Evolutionary conservation across 352 stramenopile genomes (phyloP), one percentile per base, ranked within the genome.

Genomic region (Pythium biforme): DNA sequence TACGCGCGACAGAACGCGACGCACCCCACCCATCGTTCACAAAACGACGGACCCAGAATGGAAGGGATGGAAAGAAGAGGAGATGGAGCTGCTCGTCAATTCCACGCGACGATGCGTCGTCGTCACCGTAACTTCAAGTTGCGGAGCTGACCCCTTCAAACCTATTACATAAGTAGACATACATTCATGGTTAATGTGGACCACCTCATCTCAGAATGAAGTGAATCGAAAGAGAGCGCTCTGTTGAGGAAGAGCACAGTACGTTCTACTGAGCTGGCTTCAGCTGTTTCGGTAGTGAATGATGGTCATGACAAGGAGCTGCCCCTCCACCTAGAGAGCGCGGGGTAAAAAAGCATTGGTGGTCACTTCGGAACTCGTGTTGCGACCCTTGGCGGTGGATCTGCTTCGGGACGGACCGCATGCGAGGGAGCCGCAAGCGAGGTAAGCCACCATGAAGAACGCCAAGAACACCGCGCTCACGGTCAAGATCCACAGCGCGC

Each of bases 401-500:
- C 37, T 43, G 37, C 37, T 5, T n/a, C 12, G 37, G 37, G 37
- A 43, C 37, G 6, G 37, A 43, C 37, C 37, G 37, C 37, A 43
- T 71, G 64, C 46, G 56, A 29, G 37, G 15, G 33, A 47, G 58
- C 33, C 22, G 55, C 46, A 55, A 62, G 64, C 56, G 40, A 19
- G 58, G 41, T 34, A 73, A 73, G 59, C 66, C 66, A 69, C 66
- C 66, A 69, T 73, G 66, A 72, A 72, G 65, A 70, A 63, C 53
- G 37, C 47, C 39, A 67, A 64, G 59, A 73, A 66, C 48, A 34
- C 50, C 33, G 61, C 50, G 50, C 61, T 73, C 49, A 56, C 51
- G 17, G 33, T 26, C 52, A 64, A 62, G 61, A 87, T 90, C 59
- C 75, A 88, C 52, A 71, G 82, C 65, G 75, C 75, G 46, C 73